Percentiles rank a stretch among this genome's conserved stretches.
phyloP scores from a whole-genome alignment of 768 basidiomycete species.

The Chiua virens region DNA sequence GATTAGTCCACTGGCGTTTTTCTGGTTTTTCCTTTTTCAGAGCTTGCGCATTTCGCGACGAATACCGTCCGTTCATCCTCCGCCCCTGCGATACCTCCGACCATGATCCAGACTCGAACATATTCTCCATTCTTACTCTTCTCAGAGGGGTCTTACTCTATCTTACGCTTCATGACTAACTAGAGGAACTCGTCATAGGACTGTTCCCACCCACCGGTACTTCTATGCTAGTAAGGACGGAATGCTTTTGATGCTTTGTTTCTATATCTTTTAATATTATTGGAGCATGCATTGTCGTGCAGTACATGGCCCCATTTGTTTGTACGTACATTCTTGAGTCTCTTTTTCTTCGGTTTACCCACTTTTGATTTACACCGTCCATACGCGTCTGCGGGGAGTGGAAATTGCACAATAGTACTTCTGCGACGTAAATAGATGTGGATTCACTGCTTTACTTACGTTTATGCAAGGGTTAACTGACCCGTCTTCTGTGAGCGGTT shows the following conservation, averaged over 20 bases:
- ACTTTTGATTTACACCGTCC: too few species aligned
- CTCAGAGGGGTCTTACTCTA: conserved; percentile 21
- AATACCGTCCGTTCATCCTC: conserved; percentile 1
- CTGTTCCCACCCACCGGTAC: conserved; percentile 11
- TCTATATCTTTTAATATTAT: conserved; percentile 27
- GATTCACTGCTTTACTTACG: too few species aligned
- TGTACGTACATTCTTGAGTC: conserved; percentile 15
- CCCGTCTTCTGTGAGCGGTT: too few species aligned
- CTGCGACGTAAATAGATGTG: conserved; percentile 8
- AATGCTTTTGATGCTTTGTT: conserved; percentile 7
- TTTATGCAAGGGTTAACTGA: too few species aligned
- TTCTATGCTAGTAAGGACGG: conserved; percentile 19
- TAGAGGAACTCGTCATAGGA: conserved; percentile 22
- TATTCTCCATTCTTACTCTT: conserved; percentile 1
- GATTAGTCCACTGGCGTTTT: conserved; percentile 39
- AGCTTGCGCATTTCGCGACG: not conserved
- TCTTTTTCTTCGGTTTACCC: not conserved
- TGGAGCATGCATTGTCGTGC: conserved; percentile 9
- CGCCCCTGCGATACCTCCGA: conserved; percentile 24
- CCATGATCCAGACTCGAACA: not conserved
- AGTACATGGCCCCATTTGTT: conserved; percentile 11
- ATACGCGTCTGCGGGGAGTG: not conserved
- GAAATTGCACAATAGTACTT: conserved; percentile 12
- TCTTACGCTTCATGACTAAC: conserved; percentile 27
- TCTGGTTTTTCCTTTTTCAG: not conserved